Conservation (phyloP, 176 grass and related monocot genomes). For the Alopecurus myosuroides region DNA sequence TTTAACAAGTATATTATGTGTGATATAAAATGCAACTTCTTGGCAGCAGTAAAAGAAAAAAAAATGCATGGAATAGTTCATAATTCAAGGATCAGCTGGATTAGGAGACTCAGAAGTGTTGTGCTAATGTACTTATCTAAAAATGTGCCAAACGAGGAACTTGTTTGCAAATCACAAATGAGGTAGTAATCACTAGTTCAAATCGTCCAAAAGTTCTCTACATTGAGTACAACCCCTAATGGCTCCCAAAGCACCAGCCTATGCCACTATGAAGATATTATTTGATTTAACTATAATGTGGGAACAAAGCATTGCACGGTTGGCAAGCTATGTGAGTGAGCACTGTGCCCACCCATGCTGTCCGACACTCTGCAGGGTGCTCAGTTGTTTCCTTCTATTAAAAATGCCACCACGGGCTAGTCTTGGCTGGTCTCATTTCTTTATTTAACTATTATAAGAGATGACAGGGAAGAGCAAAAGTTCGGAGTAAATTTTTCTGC, state of each 20-base stretch:
- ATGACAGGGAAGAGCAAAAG: neutral
- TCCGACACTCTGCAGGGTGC: neutral
- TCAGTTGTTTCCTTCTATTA: neutral
- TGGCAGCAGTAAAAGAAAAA: neutral
- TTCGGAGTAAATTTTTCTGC: neutral
- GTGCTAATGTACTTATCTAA: neutral
- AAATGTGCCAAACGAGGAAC: neutral
- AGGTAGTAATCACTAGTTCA: neutral
- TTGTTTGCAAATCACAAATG: neutral
- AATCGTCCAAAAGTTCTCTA: neutral
- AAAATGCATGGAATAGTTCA: neutral
- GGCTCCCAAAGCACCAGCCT: neutral
- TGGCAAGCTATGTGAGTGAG: neutral
- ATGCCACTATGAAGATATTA: neutral
- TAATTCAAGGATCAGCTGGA: neutral
- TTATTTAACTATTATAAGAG: neutral
- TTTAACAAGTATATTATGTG: neutral
- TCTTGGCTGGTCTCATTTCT: neutral
- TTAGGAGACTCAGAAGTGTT: neutral
- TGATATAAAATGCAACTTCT: neutral
- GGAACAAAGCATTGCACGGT: neutral
- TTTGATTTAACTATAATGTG: neutral
- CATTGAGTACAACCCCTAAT: neutral
- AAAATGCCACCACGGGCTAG: neutral
- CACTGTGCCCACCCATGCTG: neutral